Evolutionary conservation across 352 stramenopile genomes (phyloP).

Genomic region (Phytopythium helicoides): DNA sequence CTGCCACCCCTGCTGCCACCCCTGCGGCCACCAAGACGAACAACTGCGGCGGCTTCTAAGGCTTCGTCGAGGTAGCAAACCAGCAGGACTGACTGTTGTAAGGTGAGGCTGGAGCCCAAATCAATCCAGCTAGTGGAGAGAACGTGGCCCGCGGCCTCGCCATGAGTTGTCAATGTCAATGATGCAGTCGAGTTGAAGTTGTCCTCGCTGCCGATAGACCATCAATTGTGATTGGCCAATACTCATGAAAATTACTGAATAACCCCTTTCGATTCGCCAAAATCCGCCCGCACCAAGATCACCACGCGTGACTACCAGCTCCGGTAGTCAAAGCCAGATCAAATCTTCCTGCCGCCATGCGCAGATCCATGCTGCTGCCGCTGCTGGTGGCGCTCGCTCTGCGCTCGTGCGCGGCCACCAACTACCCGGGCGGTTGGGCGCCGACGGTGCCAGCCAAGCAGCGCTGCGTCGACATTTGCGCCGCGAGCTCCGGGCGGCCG

Average conservation of each 20-base stretch:
- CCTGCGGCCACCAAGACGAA: not conserved
- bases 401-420: constrained; percentile 9
- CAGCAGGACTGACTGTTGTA: too few species aligned
- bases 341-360: constrained; percentile 1
- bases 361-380: constrained; percentile 6
- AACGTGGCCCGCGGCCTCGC: too few species aligned
- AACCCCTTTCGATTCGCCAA: not conserved
- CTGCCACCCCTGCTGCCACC: constrained; percentile 9
- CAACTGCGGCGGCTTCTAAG: constrained; percentile 2
- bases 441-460: constrained; percentile 7
- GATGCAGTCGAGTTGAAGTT: constrained; percentile 3
- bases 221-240: not conserved
- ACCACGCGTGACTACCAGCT: not conserved
- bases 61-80: too few species aligned
- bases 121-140: too few species aligned
- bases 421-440: constrained; percentile 46
- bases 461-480: constrained; percentile 51
- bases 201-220: too few species aligned
- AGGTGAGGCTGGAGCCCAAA: too few species aligned
- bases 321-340: constrained; percentile 4
- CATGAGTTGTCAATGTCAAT: not conserved
- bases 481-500: constrained; percentile 8
- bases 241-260: not conserved
- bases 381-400: constrained; percentile 3
- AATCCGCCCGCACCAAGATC: not conserved